Conservation (phyloP, 305 asterid genomes). For the Solanum hybrid region DNA sequence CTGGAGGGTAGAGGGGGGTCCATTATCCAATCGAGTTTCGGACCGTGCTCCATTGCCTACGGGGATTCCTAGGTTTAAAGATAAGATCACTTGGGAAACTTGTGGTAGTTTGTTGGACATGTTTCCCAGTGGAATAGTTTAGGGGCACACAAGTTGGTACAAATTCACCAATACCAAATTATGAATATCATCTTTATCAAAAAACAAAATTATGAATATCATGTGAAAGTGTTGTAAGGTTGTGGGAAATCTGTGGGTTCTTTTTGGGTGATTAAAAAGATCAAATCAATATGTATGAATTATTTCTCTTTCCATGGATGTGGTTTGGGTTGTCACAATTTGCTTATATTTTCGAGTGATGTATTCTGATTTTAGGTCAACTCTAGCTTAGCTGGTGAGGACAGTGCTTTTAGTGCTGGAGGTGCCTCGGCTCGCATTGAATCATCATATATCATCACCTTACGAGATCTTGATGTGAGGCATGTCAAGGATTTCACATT, state of each 20-base stretch:
- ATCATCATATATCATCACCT: conserved; percentile 65
- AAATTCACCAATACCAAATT: background rate
- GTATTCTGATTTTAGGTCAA: conserved; percentile 57
- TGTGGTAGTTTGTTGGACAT: background rate
- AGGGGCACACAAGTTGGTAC: background rate
- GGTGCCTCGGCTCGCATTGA: conserved; percentile 75
- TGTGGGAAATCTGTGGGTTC: background rate
- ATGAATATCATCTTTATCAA: background rate
- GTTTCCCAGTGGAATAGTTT: background rate
- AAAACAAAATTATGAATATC: background rate
- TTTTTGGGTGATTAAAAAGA: background rate
- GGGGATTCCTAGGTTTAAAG: background rate
- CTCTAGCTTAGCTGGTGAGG: conserved; percentile 80
- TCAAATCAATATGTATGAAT: background rate
- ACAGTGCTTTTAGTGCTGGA: conserved; percentile 48
- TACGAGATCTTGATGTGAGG: conserved; percentile 91
- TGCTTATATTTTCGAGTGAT: conserved; percentile 16
- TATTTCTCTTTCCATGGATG: conserved; percentile 13
- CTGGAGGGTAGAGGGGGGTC: background rate
- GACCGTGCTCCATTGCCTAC: background rate
- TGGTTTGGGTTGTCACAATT: conserved; percentile 11
- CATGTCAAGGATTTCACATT: conserved; percentile 82
- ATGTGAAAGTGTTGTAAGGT: background rate
- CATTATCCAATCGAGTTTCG: background rate
- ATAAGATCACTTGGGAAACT: background rate